Conservation (phyloP, 805 yeast species). For the Groenewaldozyma tartarivorans region DNA sequence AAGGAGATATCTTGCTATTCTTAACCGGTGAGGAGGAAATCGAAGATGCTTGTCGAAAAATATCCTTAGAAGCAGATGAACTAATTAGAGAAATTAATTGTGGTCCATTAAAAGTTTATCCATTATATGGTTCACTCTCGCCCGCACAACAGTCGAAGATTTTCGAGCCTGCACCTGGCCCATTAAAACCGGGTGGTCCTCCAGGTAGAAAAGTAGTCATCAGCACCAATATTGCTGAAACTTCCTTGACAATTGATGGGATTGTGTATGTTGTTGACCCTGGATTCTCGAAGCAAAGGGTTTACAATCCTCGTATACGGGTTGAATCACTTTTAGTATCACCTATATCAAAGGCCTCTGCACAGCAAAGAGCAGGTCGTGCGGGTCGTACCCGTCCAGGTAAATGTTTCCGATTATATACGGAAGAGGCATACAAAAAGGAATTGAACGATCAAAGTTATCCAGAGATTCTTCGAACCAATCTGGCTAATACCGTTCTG, state of each 20-base stretch:
- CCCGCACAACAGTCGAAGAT: constrained; percentile 92
- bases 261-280: constrained; percentile 96
- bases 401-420: constrained; percentile 90
- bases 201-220: constrained; percentile 94
- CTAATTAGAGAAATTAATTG: constrained; percentile 78
- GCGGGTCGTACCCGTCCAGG: constrained; percentile 99
- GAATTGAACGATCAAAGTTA: constrained; percentile 92
- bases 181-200: constrained; percentile 62
- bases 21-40: constrained; percentile 97
- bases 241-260: constrained; percentile 95
- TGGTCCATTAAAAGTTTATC: constrained; percentile 86
- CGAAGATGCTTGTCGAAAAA: constrained; percentile 90
- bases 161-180: constrained; percentile 80
- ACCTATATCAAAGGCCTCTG: constrained; percentile 94
- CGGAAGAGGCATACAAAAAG: constrained; percentile 92
- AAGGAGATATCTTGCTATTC: constrained; percentile 80
- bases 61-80: constrained; percentile 81
- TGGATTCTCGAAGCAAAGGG: constrained; percentile 94
- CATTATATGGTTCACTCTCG: constrained; percentile 92
- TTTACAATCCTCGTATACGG: constrained; percentile 90
- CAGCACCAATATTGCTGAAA: constrained; percentile 94
- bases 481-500: constrained; percentile 82
- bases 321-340: constrained; percentile 91
- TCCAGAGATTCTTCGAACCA: constrained; percentile 89
- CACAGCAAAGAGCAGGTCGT: constrained; percentile 99